A percentile compares a stretch with the other conserved stretches of the same genome.
phyloP scores from a whole-genome alignment of 106 monocot genomes.

The Dendrobium chrysotoxum region DNA sequence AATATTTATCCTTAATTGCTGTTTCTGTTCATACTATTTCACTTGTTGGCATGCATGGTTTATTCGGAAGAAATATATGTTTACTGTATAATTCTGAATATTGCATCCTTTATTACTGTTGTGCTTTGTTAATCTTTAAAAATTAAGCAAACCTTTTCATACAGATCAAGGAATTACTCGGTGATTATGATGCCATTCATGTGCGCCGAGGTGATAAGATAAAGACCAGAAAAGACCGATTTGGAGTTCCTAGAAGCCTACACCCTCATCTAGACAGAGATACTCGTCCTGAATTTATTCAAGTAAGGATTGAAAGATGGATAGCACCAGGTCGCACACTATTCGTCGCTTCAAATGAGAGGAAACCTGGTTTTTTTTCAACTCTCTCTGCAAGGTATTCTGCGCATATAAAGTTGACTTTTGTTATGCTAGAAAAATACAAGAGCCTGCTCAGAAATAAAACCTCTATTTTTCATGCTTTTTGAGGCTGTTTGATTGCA shows the following conservation, averaged over 20 bases:
- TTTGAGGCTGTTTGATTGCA: too few relatives aligned
- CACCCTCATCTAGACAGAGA: slow-evolving; percentile 95
- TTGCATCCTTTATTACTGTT: background rate
- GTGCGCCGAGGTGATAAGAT: slow-evolving; percentile 89
- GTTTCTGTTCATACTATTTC: too few relatives aligned
- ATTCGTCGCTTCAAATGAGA: slow-evolving; percentile 93
- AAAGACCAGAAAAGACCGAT: slow-evolving; percentile 81
- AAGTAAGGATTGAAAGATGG: slow-evolving; percentile 76
- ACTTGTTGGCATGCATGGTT: background rate
- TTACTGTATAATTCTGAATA: background rate
- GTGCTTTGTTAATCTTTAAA: background rate
- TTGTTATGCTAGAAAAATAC: too few relatives aligned
- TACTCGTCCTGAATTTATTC: slow-evolving; percentile 83
- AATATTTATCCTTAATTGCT: too few relatives aligned
- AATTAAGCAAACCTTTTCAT: background rate
- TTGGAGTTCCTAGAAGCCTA: slow-evolving; percentile 55
- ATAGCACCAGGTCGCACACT: slow-evolving; percentile 68
- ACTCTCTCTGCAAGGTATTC: slow-evolving; percentile 57
- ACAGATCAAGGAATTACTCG: slow-evolving; percentile 58
- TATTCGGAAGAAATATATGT: background rate
- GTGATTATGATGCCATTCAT: slow-evolving; percentile 97
- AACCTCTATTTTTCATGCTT: too few relatives aligned
- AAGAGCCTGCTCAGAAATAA: too few relatives aligned
- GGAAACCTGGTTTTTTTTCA: slow-evolving; percentile 71
- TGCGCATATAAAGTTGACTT: background rate